Evolutionary conservation across 306 rosid genomes (phyloP).

Genomic region (Ochetophila trinervis): DNA sequence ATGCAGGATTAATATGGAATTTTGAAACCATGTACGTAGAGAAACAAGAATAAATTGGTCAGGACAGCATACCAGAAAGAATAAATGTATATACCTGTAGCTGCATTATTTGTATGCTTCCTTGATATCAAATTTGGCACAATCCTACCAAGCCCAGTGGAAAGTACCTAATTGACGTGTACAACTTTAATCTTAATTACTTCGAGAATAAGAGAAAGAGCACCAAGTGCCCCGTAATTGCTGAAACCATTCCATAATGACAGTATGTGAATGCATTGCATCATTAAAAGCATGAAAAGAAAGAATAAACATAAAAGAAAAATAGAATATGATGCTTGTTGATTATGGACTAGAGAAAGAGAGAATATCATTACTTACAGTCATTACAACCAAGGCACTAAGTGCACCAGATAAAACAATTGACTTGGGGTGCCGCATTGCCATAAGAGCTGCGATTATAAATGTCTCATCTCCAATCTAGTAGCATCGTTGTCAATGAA

Average conservation of each 20-base stretch:
- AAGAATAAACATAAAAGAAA: background rate
- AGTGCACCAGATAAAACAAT: constrained; percentile 95
- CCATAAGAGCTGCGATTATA: constrained; percentile 98
- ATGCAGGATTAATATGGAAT: background rate
- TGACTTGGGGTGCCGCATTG: constrained; percentile 98
- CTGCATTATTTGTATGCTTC: constrained; percentile 98
- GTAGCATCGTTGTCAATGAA: constrained; percentile 32
- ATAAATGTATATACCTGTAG: constrained; percentile 60
- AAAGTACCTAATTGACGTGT: constrained; percentile 67
- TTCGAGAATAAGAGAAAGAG: constrained; percentile 25
- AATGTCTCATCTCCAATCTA: constrained; percentile 99
- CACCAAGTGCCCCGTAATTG: constrained; percentile 25
- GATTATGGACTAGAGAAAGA: background rate
- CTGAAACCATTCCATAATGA: constrained; percentile 22
- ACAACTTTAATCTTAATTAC: constrained; percentile 32
- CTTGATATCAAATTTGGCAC: constrained; percentile 98
- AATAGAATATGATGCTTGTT: background rate
- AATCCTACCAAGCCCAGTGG: constrained; percentile 95
- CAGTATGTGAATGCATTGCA: constrained; percentile 23
- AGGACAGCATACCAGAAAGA: background rate
- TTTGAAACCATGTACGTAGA: background rate
- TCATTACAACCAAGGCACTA: constrained; percentile 83
- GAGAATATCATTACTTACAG: constrained; percentile 43
- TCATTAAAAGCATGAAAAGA: constrained; percentile 19
- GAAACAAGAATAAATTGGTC: background rate